Base-by-base conservation (phyloP, 2,329 filamentous ascomycete species). In the Clonostachys chloroleuca region DNA sequence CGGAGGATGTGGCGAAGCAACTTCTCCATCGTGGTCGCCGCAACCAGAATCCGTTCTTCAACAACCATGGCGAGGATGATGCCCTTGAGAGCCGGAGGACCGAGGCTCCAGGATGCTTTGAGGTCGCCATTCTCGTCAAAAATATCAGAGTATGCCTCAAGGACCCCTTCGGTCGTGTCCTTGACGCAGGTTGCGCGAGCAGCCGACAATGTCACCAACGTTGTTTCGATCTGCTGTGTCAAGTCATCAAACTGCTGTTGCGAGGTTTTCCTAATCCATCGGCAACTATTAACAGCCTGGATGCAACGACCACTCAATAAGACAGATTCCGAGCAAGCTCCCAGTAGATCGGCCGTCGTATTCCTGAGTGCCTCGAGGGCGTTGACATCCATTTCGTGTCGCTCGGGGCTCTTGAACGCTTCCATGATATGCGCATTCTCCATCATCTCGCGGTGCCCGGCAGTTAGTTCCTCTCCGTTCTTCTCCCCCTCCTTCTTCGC, bases 11-110 rank as follows among this genome's bases (percentile, higher is more conserved):
- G 59, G 5, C 59, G 56, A 0, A 77, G 53, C 0, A 76, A 50
- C 2, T 50, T 49, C 36, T 71, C 64, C 6, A 64, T 58, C 0
- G 62, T 55, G 1, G 30, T 42, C 0, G 54, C 54, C n/a, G 52
- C 47, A 6, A 44, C 57, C 14, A 54, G 50, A 6, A 75, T 60
- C 13, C 68, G 63, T 54, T 77, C 72, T 46, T 77, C 72, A 8
- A 74, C 60, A 5, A 75, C 68, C 68, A 78, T 73, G 13, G 66
- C 64, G 5, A 73, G 51, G 3, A 74, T 59, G n/a, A 77, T 61
- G 1, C 67, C 70, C 0, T 63, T 58, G 3, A 75, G 48, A 8
- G 59, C 55, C 0, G 59, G 57, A 5, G 59, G 53, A 0, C 57
- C 54, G 3, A 46, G 33, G 10, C 55, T 50, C 4, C 56, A 54